Evolutionary conservation across 2,329 filamentous ascomycete species (phyloP).

Genomic region (Alternaria brassicae): DNA sequence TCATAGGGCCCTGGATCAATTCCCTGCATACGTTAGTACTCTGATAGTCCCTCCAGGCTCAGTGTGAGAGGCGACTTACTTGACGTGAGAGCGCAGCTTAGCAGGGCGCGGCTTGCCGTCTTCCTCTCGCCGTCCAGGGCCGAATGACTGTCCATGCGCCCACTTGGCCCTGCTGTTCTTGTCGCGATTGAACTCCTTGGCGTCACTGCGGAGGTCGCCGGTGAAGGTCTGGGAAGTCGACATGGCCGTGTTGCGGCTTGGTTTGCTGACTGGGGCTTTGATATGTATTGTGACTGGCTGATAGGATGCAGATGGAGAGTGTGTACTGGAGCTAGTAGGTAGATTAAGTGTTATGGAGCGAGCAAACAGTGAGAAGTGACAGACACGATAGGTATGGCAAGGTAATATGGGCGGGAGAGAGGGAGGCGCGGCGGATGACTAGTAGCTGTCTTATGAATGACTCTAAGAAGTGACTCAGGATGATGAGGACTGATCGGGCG

Average conservation of each 20-base stretch:
- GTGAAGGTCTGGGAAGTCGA: constrained; percentile 57
- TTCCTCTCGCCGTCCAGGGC: constrained; percentile 48
- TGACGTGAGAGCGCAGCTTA: constrained; percentile 38
- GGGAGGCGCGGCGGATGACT: constrained; percentile 42
- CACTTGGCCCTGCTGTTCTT: constrained; percentile 60
- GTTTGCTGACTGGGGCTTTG: constrained; percentile 7
- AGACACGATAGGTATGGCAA: constrained; percentile 17
- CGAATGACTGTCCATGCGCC: constrained; percentile 54
- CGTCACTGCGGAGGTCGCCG: constrained; percentile 62
- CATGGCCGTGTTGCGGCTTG: constrained; percentile 43
- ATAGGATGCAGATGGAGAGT: not conserved
- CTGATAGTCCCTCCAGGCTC: not conserved
- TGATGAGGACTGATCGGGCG: constrained; percentile 24
- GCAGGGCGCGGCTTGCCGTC: constrained; percentile 48
- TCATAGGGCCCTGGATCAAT: constrained; percentile 36
- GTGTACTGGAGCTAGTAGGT: constrained; percentile 20
- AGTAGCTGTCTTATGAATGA: constrained; percentile 44
- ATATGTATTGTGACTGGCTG: not conserved
- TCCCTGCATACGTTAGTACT: constrained; percentile 31
- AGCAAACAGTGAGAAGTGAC: constrained; percentile 14
- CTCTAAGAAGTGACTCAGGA: constrained; percentile 46
- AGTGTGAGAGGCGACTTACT: constrained; percentile 33
- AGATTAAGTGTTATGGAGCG: constrained; percentile 23
- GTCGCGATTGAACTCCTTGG: constrained; percentile 61
- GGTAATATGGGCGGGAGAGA: constrained; percentile 34